phyloP scores from a whole-genome alignment of 345 rosid species.

The Citrus mangshanensis region DNA sequence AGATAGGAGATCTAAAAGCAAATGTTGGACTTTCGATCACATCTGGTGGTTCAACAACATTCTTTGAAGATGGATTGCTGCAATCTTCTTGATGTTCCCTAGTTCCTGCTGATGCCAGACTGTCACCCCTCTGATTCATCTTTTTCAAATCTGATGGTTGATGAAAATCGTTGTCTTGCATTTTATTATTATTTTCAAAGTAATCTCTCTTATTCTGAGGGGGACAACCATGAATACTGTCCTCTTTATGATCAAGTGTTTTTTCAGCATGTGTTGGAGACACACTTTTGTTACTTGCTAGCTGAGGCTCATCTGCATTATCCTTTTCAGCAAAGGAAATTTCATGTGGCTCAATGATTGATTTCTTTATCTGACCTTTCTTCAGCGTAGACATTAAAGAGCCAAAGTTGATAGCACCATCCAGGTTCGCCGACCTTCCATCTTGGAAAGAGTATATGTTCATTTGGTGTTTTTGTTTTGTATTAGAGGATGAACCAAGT shows the following conservation, averaged over 20 bases:
- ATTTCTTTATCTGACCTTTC: constrained; percentile 34
- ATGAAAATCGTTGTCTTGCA: constrained; percentile 30
- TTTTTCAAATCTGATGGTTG: constrained; percentile 31
- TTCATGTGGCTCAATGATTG: constrained; percentile 41
- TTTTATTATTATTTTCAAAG: constrained; percentile 19
- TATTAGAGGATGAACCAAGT: constrained; percentile 31
- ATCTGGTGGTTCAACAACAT: constrained; percentile 32
- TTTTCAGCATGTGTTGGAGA: constrained; percentile 36
- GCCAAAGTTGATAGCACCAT: constrained; percentile 28
- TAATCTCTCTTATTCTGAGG: constrained; percentile 28
- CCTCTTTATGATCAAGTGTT: constrained; percentile 34
- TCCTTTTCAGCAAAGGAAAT: constrained; percentile 32
- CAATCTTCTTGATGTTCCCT: constrained; percentile 34
- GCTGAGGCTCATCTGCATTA: constrained; percentile 34
- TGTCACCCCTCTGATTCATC: constrained; percentile 32
- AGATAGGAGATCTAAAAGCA: constrained; percentile 39
- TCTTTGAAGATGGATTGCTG: constrained; percentile 26
- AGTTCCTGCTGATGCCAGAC: constrained; percentile 25
- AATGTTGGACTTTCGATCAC: constrained; percentile 66
- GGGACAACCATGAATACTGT: constrained; percentile 22
- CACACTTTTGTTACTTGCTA: constrained; percentile 33
- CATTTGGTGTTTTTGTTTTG: constrained; percentile 28
- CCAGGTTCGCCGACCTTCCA: constrained; percentile 32
- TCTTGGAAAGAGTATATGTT: constrained; percentile 55
- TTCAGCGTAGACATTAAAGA: constrained; percentile 36